phyloP scores from a whole-genome alignment of 805 yeast genomes.

The Myxozyma lipomycoides region DNA sequence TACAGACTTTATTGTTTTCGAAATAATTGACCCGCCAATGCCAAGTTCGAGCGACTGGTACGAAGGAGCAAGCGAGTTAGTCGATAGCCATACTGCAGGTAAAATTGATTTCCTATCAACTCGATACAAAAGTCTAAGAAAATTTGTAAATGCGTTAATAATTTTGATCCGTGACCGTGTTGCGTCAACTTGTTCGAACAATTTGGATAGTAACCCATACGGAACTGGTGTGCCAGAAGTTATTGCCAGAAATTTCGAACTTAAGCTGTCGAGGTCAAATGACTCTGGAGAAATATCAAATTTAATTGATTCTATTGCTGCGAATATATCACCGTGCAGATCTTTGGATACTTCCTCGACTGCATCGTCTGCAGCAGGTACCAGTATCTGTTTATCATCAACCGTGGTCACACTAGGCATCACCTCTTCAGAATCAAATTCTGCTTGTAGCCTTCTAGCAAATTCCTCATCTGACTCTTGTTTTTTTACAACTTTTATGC shows the following conservation, averaged over 20 bases:
- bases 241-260: neutral
- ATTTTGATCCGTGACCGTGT: conserved; percentile 30
- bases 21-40: conserved; percentile 28
- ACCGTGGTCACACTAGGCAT: neutral
- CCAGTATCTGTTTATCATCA: neutral
- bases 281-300: neutral
- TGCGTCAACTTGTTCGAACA: conserved; percentile 18
- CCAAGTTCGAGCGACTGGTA: conserved; percentile 27
- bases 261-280: neutral
- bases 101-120: conserved; percentile 17
- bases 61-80: conserved; percentile 29
- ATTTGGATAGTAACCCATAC: conserved; percentile 21
- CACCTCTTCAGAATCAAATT: conserved; percentile 20
- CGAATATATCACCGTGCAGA: neutral
- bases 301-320: conserved; percentile 6
- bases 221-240: conserved; percentile 10
- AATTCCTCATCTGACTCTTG: conserved; percentile 18
- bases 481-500: too few relatives aligned
- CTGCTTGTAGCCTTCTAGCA: conserved; percentile 25
- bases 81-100: conserved; percentile 29
- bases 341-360: neutral
- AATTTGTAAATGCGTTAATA: conserved; percentile 26
- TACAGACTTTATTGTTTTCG: conserved; percentile 21
- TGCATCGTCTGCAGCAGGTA: neutral
- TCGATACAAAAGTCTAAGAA: conserved; percentile 15